phyloP scores from a whole-genome alignment of 495 filamentous ascomycete genomes.

The Cercophora scortea region DNA sequence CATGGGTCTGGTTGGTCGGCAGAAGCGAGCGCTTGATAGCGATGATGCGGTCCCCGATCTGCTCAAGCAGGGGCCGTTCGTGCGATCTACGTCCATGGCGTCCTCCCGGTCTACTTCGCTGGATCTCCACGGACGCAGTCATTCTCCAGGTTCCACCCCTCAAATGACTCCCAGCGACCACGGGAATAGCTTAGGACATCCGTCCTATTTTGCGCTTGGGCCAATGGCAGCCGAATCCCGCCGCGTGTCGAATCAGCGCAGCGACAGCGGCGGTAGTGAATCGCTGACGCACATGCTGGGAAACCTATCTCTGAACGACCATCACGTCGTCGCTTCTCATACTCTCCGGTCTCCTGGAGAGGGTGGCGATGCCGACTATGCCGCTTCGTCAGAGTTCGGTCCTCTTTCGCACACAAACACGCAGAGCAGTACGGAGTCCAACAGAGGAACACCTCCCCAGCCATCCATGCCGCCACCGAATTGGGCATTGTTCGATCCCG shows the following conservation, averaged over 20 bases:
- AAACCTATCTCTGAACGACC: conserved; percentile 72
- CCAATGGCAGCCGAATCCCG: conserved; percentile 66
- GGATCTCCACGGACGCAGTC: conserved; percentile 65
- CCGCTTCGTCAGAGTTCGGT: conserved; percentile 61
- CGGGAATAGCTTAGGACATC: conserved; percentile 57
- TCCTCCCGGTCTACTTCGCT: conserved; percentile 96
- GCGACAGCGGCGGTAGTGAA: conserved; percentile 87
- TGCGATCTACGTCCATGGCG: conserved; percentile 71
- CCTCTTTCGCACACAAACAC: conserved; percentile 57
- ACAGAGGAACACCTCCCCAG: conserved; percentile 54
- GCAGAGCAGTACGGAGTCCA: conserved; percentile 33
- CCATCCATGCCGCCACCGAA: conserved; percentile 83
- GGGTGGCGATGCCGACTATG: conserved; percentile 42
- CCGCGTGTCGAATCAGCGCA: conserved; percentile 78
- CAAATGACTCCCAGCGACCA: conserved; percentile 74
- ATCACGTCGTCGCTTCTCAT: conserved; percentile 24
- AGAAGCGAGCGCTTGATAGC: conserved; percentile 83
- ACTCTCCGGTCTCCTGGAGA: conserved; percentile 51
- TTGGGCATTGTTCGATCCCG: conserved; percentile 93
- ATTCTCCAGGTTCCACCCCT: conserved; percentile 78
- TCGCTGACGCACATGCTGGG: conserved; percentile 76
- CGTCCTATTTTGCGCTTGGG: conserved; percentile 85
- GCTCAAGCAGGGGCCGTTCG: conserved; percentile 86
- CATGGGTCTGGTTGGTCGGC: conserved; percentile 93
- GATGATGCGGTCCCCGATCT: conserved; percentile 82